These are phyloP conservation scores for Trichosanthes truncata DNA, from an alignment of 306 rosid species.

Conservation along the genomic window DNA sequence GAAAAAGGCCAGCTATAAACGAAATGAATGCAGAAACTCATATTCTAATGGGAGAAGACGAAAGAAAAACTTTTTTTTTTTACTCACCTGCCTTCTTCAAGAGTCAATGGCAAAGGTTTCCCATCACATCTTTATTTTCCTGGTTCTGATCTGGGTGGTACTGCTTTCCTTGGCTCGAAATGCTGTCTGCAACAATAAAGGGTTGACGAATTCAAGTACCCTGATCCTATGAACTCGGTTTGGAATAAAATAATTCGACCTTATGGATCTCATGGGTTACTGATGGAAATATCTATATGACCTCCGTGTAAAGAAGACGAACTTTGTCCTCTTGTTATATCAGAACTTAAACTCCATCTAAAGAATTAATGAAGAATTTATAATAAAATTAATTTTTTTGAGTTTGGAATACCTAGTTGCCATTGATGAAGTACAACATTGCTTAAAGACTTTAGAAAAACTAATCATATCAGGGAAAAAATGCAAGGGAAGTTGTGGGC, in stretches of 20 bases:
- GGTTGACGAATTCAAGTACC: background rate
- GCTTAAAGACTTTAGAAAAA: background rate
- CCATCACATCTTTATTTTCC: slow-evolving; percentile 44
- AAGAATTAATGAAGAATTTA: background rate
- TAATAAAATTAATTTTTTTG: background rate
- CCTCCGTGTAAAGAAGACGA: background rate
- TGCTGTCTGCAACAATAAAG: slow-evolving; percentile 50
- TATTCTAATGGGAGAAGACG: background rate
- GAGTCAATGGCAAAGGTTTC: background rate
- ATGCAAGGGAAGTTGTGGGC: background rate
- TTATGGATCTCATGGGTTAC: background rate
- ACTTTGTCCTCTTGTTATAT: background rate
- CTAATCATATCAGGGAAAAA: background rate
- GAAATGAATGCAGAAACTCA: background rate
- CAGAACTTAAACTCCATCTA: background rate
- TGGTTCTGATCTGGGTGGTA: slow-evolving; percentile 90
- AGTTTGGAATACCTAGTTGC: background rate
- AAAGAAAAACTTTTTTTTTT: background rate
- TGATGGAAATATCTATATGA: background rate
- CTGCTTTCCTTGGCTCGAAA: slow-evolving; percentile 68
- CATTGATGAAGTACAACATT: background rate
- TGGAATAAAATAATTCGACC: background rate
- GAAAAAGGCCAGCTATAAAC: background rate
- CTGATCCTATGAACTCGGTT: background rate
- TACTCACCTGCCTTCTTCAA: background rate